These are phyloP conservation scores for Somion occarium DNA, from an alignment of 1,284 basidiomycete genomes.

Conservation along the genomic window DNA sequence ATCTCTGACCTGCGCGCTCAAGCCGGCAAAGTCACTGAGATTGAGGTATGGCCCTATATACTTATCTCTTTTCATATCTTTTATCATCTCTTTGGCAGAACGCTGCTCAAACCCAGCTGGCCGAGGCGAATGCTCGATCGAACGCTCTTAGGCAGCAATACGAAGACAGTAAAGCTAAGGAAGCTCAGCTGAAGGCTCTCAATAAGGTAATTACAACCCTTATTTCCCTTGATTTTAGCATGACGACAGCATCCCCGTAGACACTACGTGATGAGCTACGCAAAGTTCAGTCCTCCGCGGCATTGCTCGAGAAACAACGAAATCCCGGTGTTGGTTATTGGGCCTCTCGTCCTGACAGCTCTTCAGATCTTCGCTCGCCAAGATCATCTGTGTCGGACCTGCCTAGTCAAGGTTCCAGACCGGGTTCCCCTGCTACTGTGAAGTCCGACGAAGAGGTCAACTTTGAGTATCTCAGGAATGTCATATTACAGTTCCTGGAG, in stretches of 20 bases:
- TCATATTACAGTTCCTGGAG: slow-evolving; percentile 90
- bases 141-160: slow-evolving; percentile 49
- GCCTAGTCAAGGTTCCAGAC: slow-evolving; percentile 35
- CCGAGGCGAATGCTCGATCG: slow-evolving; percentile 41
- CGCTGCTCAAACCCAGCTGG: slow-evolving; percentile 35
- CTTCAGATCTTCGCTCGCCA: slow-evolving; percentile 40
- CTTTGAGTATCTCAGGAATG: slow-evolving; percentile 92
- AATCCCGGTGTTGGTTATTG: slow-evolving; percentile 94
- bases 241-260: slow-evolving; percentile 31
- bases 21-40: slow-evolving; percentile 47
- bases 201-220: slow-evolving; percentile 59
- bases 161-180: slow-evolving; percentile 62
- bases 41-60: slow-evolving; percentile 44
- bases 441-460: slow-evolving; percentile 86
- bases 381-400: slow-evolving; percentile 43
- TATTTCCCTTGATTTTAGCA: neutral
- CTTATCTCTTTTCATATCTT: neutral
- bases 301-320: slow-evolving; percentile 83
- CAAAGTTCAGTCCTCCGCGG: slow-evolving; percentile 88
- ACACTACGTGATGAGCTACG: slow-evolving; percentile 87
- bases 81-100: slow-evolving; percentile 32
- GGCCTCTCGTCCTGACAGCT: slow-evolving; percentile 45
- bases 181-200: slow-evolving; percentile 58
- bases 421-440: slow-evolving; percentile 29
- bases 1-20: slow-evolving; percentile 44